Evolutionary conservation across 1,284 basidiomycete genomes (phyloP).

Genomic region (Quambalaria eucalypti): DNA sequence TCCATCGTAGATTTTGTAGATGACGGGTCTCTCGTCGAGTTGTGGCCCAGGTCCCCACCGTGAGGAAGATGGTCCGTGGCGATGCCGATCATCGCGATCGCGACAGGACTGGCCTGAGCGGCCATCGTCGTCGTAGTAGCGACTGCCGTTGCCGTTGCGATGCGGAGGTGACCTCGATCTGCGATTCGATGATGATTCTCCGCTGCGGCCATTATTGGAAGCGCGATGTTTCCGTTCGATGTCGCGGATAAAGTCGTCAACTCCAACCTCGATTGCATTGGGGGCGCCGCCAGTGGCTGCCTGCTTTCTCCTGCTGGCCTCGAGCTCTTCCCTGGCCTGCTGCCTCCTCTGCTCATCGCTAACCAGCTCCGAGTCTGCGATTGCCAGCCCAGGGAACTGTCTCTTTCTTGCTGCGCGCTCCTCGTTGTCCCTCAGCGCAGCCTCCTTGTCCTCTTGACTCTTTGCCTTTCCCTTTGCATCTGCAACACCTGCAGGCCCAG

Average conservation of each 20-base stretch:
- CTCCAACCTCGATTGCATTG: conserved; percentile 53
- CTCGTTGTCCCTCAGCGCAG: conserved; percentile 32
- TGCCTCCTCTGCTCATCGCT: neutral
- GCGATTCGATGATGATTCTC: conserved; percentile 28
- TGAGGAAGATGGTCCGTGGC: conserved; percentile 14
- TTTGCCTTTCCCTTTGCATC: conserved; percentile 9
- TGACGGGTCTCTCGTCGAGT: conserved; percentile 64
- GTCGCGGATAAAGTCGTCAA: conserved; percentile 74
- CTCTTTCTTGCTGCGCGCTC: conserved; percentile 69
- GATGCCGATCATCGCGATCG: conserved; percentile 6
- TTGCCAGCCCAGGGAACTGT: conserved; percentile 78
- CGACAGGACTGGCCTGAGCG: neutral
- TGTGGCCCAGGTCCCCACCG: conserved; percentile 13
- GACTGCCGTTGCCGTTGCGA: neutral
- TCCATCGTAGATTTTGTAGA: conserved; percentile 92
- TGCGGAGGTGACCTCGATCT: conserved; percentile 5
- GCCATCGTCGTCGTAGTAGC: conserved; percentile 5
- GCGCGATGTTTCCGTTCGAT: conserved; percentile 55
- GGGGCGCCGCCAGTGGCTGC: conserved; percentile 1
- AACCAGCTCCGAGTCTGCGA: conserved; percentile 47
- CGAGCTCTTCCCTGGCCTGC: conserved; percentile 7
- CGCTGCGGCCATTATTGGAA: conserved; percentile 1
- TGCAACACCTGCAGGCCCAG: too few species aligned
- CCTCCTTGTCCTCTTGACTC: neutral
- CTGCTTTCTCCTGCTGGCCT: conserved; percentile 28